These are phyloP conservation scores for Omphalotus olearius DNA, from an alignment of 1,284 basidiomycete species.

Conservation along the genomic window DNA sequence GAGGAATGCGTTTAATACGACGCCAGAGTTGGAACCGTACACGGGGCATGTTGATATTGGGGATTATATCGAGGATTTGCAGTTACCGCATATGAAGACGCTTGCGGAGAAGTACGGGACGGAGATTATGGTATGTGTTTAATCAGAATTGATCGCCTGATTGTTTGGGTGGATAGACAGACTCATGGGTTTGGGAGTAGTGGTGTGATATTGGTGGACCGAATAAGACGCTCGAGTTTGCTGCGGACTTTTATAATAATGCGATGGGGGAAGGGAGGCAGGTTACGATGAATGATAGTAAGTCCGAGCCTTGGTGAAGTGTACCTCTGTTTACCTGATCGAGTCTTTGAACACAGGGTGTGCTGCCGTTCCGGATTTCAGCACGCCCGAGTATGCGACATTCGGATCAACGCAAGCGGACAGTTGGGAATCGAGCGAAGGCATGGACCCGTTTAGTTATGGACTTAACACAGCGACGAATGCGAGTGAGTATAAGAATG, in stretches of 20 bases:
- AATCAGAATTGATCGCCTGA: too few species aligned
- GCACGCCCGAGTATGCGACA: conserved; percentile 53
- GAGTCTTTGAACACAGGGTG: conserved; percentile 29
- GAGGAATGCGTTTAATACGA: conserved; percentile 43
- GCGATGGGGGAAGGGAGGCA: conserved; percentile 43
- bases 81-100: conserved; percentile 52
- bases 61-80: conserved; percentile 51
- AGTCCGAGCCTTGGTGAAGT: too few species aligned
- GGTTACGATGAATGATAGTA: conserved; percentile 54
- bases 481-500: conserved; percentile 44
- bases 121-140: conserved; percentile 62
- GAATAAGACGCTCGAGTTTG: conserved; percentile 43
- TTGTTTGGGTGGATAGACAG: conserved; percentile 5
- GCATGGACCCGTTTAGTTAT: conserved; percentile 46
- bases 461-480: conserved; percentile 40
- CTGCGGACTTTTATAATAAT: conserved; percentile 48
- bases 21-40: conserved; percentile 47
- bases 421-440: conserved; percentile 56
- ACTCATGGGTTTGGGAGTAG: conserved; percentile 19
- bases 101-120: conserved; percentile 46
- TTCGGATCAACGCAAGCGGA: conserved; percentile 45
- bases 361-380: conserved; percentile 44
- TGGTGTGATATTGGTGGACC: conserved; percentile 63
- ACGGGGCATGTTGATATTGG: conserved; percentile 44
- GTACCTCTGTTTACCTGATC: too few species aligned